These are phyloP conservation scores for Danielia oregonensis DNA, from an alignment of 805 yeast genomes.

Conservation along the genomic window DNA sequence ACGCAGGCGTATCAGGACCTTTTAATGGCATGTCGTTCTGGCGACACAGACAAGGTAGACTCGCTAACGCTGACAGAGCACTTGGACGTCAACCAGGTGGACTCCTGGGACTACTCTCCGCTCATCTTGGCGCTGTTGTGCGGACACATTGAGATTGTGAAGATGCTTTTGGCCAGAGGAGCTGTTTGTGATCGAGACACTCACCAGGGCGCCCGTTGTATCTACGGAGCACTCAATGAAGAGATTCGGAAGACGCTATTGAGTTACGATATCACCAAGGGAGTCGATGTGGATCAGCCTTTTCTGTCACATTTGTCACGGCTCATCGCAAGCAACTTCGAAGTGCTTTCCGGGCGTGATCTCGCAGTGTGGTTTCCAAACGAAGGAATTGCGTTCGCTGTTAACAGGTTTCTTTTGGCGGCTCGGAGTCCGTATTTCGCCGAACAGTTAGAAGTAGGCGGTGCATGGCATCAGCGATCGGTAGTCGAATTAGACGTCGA, in stretches of 20 bases:
- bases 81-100: conserved; percentile 47
- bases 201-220: conserved; percentile 72
- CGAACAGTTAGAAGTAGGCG: conserved; percentile 16
- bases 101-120: conserved; percentile 74
- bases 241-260: conserved; percentile 55
- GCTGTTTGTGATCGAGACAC: conserved; percentile 79
- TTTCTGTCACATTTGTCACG: conserved; percentile 68
- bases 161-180: conserved; percentile 55
- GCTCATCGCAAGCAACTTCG: conserved; percentile 25
- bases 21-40: conserved; percentile 64
- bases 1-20: conserved; percentile 45
- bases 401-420: conserved; percentile 32
- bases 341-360: conserved; percentile 29
- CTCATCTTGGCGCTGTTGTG: conserved; percentile 69
- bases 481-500: conserved; percentile 17
- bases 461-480: conserved; percentile 18
- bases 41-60: conserved; percentile 65
- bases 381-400: conserved; percentile 16
- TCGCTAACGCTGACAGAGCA: conserved; percentile 43
- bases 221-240: conserved; percentile 75
- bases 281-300: conserved; percentile 65
- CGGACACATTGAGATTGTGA: conserved; percentile 69
- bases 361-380: conserved; percentile 23
- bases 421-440: conserved; percentile 29
- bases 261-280: conserved; percentile 62